Evolutionary conservation across 176 grass and related monocot genomes (phyloP).

Genomic region (Calamus simplicifolius): DNA sequence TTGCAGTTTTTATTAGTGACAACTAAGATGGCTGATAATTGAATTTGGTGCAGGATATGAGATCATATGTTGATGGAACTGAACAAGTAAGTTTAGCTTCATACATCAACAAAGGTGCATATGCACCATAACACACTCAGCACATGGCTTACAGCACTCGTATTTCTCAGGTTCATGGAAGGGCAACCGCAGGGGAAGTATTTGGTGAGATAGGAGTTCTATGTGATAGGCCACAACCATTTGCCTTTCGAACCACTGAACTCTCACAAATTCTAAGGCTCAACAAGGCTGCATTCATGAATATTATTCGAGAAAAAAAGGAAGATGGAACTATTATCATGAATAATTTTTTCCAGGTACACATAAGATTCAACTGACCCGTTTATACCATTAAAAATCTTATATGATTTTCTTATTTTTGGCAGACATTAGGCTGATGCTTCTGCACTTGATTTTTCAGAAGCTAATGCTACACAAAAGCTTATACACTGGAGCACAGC

Average conservation of each 20-base stretch:
- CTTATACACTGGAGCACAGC: conserved; percentile 6
- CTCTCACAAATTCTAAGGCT: conserved; percentile 22
- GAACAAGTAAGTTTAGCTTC: conserved; percentile 29
- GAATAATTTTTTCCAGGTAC: conserved; percentile 19
- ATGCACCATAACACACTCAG: no score
- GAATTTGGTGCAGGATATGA: conserved; percentile 34
- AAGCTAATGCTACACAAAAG: conserved; percentile 19
- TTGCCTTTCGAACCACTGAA: conserved; percentile 15
- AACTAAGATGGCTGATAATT: background rate
- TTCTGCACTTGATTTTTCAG: conserved; percentile 2
- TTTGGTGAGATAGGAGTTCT: conserved; percentile 18
- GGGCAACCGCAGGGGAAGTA: conserved; percentile 10
- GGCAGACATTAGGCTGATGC: background rate
- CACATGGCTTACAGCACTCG: no score
- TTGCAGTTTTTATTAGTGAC: no score
- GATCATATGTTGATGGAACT: conserved; percentile 29
- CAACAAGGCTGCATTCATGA: conserved; percentile 4
- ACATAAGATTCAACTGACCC: background rate
- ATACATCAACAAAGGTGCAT: no score
- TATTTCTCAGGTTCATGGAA: conserved; percentile 10
- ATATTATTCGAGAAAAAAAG: conserved; percentile 6
- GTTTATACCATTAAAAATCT: background rate
- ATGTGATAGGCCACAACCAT: conserved; percentile 16
- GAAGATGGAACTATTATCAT: conserved; percentile 11
- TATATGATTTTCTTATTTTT: background rate